Percentiles rank a stretch among this genome's conserved stretches.
Conservation (phyloP, 768 basidiomycete genomes). For the Tylopilus vinaceipallidus region DNA sequence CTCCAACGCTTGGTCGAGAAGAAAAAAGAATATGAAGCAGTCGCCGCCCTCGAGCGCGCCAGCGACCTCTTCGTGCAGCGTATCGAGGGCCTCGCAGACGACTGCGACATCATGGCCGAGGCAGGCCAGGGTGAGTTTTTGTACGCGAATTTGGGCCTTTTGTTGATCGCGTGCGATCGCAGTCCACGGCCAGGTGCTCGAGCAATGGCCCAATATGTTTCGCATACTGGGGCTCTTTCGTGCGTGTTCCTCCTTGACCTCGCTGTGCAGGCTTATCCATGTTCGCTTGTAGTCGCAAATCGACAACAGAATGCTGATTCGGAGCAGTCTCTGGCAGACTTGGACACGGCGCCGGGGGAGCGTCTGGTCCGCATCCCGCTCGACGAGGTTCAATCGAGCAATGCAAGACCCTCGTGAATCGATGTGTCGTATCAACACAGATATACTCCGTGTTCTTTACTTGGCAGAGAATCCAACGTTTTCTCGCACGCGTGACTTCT, state of each 20-base stretch:
- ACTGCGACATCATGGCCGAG: constrained; percentile 75
- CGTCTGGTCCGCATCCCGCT: constrained; percentile 73
- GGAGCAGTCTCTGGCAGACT: constrained; percentile 19
- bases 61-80: constrained; percentile 63
- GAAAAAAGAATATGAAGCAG: constrained; percentile 79
- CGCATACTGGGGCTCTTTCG: constrained; percentile 67
- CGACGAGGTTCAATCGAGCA: constrained; percentile 52
- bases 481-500: background rate
- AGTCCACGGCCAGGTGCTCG: constrained; percentile 78
- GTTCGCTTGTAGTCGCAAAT: constrained; percentile 43
- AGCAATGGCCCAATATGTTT: constrained; percentile 85
- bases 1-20: constrained; percentile 64
- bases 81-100: constrained; percentile 65
- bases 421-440: too few species aligned
- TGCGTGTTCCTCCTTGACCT: constrained; percentile 34
- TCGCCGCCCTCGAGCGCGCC: constrained; percentile 66
- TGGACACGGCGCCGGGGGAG: constrained; percentile 42
- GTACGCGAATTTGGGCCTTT: background rate
- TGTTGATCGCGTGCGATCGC: constrained; percentile 1
- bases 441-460: too few species aligned
- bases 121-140: constrained; percentile 62
- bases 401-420: constrained; percentile 10
- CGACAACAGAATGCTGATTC: constrained; percentile 34
- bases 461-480: background rate
- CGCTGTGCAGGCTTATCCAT: background rate